A percentile compares a stretch with the other conserved stretches of the same genome.
Conservation (phyloP, 176 grass and related monocot genomes). For the Cenchrus purpureus region DNA sequence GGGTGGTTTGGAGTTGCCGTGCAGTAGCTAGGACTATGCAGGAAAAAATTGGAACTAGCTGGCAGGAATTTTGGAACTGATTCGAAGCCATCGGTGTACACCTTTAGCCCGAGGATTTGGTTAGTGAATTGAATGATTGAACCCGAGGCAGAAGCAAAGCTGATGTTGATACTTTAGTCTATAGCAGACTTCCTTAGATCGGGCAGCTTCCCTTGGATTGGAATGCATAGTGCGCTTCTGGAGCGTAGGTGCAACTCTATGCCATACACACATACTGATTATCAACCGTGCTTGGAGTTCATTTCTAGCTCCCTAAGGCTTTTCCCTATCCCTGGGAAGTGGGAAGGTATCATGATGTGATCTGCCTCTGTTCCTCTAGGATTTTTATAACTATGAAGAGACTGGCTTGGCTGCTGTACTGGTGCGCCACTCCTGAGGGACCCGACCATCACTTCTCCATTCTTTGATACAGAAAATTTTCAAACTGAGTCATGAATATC, state of each 20-base stretch:
- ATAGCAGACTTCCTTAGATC: not conserved
- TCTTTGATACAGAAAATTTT: not conserved
- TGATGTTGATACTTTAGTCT: not conserved
- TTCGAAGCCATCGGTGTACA: not conserved
- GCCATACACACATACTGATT: too few relatives aligned
- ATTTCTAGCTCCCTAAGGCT: too few relatives aligned
- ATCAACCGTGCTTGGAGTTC: too few relatives aligned
- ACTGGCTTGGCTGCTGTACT: constrained; percentile 9
- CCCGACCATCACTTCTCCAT: not conserved
- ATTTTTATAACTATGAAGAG: not conserved
- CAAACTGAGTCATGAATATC: not conserved
- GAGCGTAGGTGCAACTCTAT: not conserved
- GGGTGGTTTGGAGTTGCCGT: not conserved
- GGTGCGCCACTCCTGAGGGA: not conserved
- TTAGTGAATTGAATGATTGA: not conserved
- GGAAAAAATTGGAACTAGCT: too few relatives aligned
- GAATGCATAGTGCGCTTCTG: not conserved
- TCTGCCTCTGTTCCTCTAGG: not conserved
- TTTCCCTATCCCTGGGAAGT: not conserved
- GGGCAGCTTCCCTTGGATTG: too few relatives aligned
- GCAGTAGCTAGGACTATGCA: not conserved
- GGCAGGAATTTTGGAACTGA: not conserved
- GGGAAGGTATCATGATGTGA: not conserved
- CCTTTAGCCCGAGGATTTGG: not conserved
- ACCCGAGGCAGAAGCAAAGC: not conserved